Evolutionary conservation across 2,329 filamentous ascomycete species (phyloP), one percentile per base, ranked within the genome.

Genomic region (Shiraia sp.): DNA sequence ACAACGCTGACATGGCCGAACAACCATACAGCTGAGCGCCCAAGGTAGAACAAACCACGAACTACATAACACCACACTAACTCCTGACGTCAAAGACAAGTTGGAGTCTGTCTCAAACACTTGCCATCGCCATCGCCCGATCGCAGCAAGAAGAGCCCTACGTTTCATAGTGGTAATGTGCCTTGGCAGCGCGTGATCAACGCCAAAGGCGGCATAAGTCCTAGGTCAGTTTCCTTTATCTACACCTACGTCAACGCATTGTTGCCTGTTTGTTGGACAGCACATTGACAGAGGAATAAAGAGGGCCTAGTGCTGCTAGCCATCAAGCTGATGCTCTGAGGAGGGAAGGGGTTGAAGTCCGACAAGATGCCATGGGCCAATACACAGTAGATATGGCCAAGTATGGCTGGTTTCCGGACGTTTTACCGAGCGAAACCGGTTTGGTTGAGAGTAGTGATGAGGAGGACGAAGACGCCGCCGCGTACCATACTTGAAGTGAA

Each of bases 121-220:
- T 82, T 97, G 10, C 81, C 90, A 65, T 40, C 76, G 36, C 53
- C 59, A 32, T 70, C 66, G 55, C 44, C 69, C 34, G 70, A 75
- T 48, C 61, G 68, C 40, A 71, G 67, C 25, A 70, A 70, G 31
- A 67, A 71, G 38, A 59, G 49, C 68, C 48, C 65, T 27, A 58
- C 73, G 42, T 95, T 86, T 72, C 86, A 96, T 67, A 76, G 79
- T 45, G 76, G 75, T 16, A 96, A 86, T 52, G 92, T 97, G 3
- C 92, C 92, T 0, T 97, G 92, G 92, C 92, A 97, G 74, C 78
- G 93, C 43, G 88, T 97, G 45, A 87, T 97, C 65, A 96, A 92
- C 68, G 75, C 88, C 10, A 92, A 88, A 70, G 91, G 92, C 15
- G 76, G 82, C 45, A 95, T 97, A 54, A 95, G 90, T 31, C 87